Percentiles rank a stretch among this genome's conserved stretches.
Evolutionary conservation across 768 basidiomycete species (phyloP).

Genomic region (Trametopsis cervina): DNA sequence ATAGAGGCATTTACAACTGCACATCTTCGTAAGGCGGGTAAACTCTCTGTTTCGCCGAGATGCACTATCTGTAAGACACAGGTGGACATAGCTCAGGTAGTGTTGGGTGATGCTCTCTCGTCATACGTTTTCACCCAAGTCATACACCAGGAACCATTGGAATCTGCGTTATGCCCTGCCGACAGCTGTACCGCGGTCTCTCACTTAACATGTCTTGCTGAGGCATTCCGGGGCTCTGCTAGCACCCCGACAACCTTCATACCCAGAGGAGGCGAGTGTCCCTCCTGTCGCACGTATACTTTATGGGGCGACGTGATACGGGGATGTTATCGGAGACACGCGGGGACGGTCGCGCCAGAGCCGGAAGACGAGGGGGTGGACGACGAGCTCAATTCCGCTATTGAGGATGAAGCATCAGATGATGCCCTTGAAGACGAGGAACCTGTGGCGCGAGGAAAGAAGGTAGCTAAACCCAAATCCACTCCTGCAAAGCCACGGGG

Average conservation of each 20-base stretch:
- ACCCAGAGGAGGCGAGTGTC: conserved; percentile 59
- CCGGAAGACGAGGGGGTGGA: conserved; percentile 27
- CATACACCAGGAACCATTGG: conserved; percentile 39
- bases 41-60: conserved; percentile 31
- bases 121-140: background rate
- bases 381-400: conserved; percentile 14
- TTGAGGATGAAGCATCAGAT: conserved; percentile 8
- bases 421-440: conserved; percentile 2
- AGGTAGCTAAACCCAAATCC: background rate
- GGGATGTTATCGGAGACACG: conserved; percentile 48
- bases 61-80: conserved; percentile 44
- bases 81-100: conserved; percentile 38
- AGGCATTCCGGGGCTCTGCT: conserved; percentile 32
- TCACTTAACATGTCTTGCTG: conserved; percentile 53
- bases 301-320: conserved; percentile 68
- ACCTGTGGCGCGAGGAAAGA: background rate
- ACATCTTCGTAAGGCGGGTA: conserved; percentile 41
- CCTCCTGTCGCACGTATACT: conserved; percentile 42
- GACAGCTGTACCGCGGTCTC: conserved; percentile 42
- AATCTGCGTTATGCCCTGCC: conserved; percentile 47
- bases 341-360: conserved; percentile 26
- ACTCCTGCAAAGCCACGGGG: background rate
- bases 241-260: conserved; percentile 29
- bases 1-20: conserved; percentile 42
- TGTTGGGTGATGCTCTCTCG: conserved; percentile 16